Evolutionary conservation across 148 eudicot species (phyloP), one percentile per base, ranked within the genome.

Genomic region (Heliosperma pusillum): DNA sequence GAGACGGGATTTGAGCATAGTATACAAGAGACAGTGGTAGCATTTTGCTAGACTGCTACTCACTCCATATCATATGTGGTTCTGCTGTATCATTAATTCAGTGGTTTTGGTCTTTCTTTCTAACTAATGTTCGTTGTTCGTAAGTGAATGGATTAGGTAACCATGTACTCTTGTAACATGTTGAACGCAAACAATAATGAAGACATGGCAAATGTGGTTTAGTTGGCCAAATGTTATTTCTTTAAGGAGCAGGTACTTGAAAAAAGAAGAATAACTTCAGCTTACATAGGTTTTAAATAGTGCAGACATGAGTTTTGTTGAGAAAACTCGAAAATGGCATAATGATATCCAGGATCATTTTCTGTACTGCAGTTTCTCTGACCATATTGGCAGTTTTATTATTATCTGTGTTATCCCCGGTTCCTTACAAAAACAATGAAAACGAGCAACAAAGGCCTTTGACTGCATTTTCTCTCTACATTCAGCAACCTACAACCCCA

Each of bases 381-480:
- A 89, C 96, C 19, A 78, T 73, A 56, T 67, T 88, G 25, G 71
- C 88, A 33, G 96, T 92, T 1, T 66, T 90, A 3, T 89, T 92
- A 70, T 79, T 92, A 3, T 87, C 96, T 66, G 12, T 84, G 3
- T 75, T 86, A 77, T 87, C 96, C 20, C 91, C 96, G 1, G 50
- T 85, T 27, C 83, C 86, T 69, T 83, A 85, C 71, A 73, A 57
- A 59, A 83, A 80, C 1, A 69, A 76, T 17, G 33, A 25, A 19
- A 52, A 67, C 26, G 76, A 67, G n/a, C n/a, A 64, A 26, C 13
- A 58, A 22, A 69, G 20, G 30, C 86, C 90, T 10, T 78, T 61
- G 67, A 44, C 87, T 10, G 78, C 91, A 30, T 73, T 92, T 3
- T 90, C 97, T 15, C 76, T 92, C 30, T 92, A 88, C 86, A 85